These are phyloP conservation scores for Penicillium sp. DNA, from an alignment of 2,329 filamentous ascomycete genomes.

Conservation along the genomic window DNA sequence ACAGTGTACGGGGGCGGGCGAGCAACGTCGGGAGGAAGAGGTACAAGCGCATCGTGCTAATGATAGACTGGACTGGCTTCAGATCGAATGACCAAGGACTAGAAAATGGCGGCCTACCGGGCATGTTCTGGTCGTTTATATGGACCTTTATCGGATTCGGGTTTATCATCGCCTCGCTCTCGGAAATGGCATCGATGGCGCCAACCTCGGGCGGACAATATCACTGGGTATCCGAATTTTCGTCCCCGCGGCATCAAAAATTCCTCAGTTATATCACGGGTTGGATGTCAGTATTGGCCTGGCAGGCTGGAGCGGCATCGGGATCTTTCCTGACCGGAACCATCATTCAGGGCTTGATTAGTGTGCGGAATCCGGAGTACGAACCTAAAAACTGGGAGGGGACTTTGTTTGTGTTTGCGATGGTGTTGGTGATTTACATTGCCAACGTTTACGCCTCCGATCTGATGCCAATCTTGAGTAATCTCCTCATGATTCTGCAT, in stretches of 20 bases:
- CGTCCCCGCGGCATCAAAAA: slow-evolving; percentile 56
- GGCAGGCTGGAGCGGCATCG: slow-evolving; percentile 58
- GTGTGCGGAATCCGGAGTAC: slow-evolving; percentile 37
- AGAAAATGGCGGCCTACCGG: slow-evolving; percentile 35
- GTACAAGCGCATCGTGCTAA: background rate
- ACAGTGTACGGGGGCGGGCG: background rate
- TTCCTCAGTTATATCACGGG: slow-evolving; percentile 62
- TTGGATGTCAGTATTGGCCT: slow-evolving; percentile 58
- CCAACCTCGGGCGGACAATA: slow-evolving; percentile 65
- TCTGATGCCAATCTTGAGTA: slow-evolving; percentile 43
- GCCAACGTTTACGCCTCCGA: slow-evolving; percentile 55
- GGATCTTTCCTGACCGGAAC: slow-evolving; percentile 47
- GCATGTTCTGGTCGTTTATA: slow-evolving; percentile 41
- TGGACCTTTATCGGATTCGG: slow-evolving; percentile 70
- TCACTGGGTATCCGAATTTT: slow-evolving; percentile 64
- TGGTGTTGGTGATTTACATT: slow-evolving; percentile 55
- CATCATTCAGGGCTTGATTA: slow-evolving; percentile 44
- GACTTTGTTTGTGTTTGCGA: slow-evolving; percentile 57
- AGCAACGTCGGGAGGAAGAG: background rate
- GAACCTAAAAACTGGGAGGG: slow-evolving; percentile 42
- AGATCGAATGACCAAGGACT: slow-evolving; percentile 36
- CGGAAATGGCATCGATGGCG: slow-evolving; percentile 66
- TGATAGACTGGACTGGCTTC: background rate
- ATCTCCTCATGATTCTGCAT: slow-evolving; percentile 46
- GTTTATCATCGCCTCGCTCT: slow-evolving; percentile 63